Evolutionary conservation across 2,329 filamentous ascomycete genomes (phyloP).

Genomic region (Bertia moriformis): DNA sequence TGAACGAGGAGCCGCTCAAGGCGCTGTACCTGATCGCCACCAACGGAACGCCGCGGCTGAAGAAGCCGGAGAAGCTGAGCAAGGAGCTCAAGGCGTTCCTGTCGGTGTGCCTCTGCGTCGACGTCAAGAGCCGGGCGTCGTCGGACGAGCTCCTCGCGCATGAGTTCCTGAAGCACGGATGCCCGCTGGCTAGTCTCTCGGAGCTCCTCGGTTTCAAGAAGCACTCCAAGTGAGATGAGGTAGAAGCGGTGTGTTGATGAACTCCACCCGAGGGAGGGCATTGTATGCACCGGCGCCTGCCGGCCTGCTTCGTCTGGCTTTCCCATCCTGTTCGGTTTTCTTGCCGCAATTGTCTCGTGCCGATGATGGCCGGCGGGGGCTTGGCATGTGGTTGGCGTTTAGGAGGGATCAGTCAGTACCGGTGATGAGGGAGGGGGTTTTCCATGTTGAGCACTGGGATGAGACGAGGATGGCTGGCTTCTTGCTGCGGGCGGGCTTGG

Average conservation of each 20-base stretch:
- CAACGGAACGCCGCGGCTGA: conserved; percentile 87
- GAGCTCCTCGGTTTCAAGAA: conserved; percentile 82
- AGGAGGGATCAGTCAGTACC: no score
- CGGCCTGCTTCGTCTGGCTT: no score
- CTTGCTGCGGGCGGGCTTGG: no score
- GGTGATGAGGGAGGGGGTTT: no score
- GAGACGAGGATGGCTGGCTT: no score
- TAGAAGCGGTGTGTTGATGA: conserved; percentile 5
- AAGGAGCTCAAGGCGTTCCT: conserved; percentile 97
- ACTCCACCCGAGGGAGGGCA: conserved; percentile 1
- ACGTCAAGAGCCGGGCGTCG: conserved; percentile 85
- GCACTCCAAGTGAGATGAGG: conserved; percentile 46
- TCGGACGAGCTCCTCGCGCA: conserved; percentile 79
- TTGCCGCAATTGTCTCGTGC: no score
- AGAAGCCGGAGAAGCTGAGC: conserved; percentile 95
- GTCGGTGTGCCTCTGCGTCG: conserved; percentile 89
- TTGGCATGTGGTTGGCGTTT: no score
- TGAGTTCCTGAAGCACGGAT: conserved; percentile 88
- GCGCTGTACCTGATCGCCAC: conserved; percentile 95
- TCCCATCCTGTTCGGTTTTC: no score
- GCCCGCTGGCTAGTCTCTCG: conserved; percentile 65
- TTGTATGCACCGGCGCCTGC: neutral
- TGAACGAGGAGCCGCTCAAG: conserved; percentile 95
- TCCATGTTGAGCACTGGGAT: no score
- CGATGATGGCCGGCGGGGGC: no score